A percentile compares a stretch with the other conserved stretches of the same genome.
Evolutionary conservation across 2,329 filamentous ascomycete species (phyloP).

Genomic region (Phaeomoniella chlamydospora): DNA sequence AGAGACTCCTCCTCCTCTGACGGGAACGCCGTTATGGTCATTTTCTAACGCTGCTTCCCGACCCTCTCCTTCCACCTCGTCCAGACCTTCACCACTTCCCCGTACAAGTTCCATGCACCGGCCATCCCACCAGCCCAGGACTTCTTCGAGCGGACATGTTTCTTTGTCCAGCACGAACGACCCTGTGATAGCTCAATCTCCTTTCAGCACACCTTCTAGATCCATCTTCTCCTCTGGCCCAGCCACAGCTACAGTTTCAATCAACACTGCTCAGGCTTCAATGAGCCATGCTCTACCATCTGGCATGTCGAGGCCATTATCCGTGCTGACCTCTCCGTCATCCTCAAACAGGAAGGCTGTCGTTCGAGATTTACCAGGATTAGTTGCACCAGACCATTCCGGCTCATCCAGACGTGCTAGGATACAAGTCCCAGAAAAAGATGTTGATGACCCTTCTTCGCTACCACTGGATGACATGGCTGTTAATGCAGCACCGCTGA

Average conservation of each 20-base stretch:
- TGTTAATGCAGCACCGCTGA: slow-evolving; percentile 12
- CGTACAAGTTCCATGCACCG: slow-evolving; percentile 3
- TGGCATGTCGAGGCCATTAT: slow-evolving; percentile 13
- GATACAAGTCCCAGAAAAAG: slow-evolving; percentile 15
- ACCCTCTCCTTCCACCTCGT: neutral
- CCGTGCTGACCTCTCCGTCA: slow-evolving; percentile 9
- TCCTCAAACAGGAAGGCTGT: slow-evolving; percentile 7
- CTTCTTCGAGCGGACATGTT: slow-evolving; percentile 8
- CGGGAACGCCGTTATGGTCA: neutral
- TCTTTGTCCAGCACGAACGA: slow-evolving; percentile 5
- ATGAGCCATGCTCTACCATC: slow-evolving; percentile 15
- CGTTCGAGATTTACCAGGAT: slow-evolving; percentile 5
- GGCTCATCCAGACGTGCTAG: slow-evolving; percentile 7
- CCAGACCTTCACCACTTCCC: neutral
- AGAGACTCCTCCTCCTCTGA: slow-evolving; percentile 1
- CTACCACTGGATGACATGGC: slow-evolving; percentile 6
- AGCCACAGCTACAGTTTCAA: slow-evolving; percentile 18
- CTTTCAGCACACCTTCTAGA: slow-evolving; percentile 16
- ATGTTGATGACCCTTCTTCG: slow-evolving; percentile 16
- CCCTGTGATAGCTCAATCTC: slow-evolving; percentile 2
- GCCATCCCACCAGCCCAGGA: slow-evolving; percentile 8
- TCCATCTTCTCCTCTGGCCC: slow-evolving; percentile 20
- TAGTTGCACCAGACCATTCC: slow-evolving; percentile 5
- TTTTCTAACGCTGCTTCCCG: neutral
- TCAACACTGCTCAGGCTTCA: slow-evolving; percentile 18